Conservation (phyloP, 2,329 filamentous ascomycete species). For the Colletotrichum tofieldiae region DNA sequence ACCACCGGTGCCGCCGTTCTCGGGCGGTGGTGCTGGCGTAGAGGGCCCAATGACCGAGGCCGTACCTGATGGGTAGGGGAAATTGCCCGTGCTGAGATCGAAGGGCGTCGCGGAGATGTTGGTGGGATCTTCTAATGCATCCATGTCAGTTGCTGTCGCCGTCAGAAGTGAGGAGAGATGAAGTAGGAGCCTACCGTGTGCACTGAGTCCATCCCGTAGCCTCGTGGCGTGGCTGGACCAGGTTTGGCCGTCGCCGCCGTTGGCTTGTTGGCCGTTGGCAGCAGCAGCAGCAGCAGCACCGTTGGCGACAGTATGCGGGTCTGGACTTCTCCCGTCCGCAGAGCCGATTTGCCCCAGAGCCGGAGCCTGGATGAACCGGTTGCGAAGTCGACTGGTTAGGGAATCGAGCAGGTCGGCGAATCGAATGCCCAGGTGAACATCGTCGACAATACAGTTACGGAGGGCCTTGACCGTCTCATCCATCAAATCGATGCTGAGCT, state of each 20-base stretch:
- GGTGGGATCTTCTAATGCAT: conserved; percentile 44
- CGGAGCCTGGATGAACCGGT: conserved; percentile 80
- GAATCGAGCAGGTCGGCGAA: conserved; percentile 89
- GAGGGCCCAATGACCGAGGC: conserved; percentile 65
- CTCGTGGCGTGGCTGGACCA: conserved; percentile 56
- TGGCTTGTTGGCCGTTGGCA: conserved; percentile 26
- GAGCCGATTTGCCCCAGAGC: conserved; percentile 59
- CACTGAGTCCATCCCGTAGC: conserved; percentile 58
- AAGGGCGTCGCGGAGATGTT: conserved; percentile 76
- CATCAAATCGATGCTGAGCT: conserved; percentile 82
- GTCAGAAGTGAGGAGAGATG: background rate
- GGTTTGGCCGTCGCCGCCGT: conserved; percentile 35
- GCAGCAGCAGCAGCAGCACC: conserved; percentile 8
- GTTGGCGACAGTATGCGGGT: conserved; percentile 49
- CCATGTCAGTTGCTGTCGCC: conserved; percentile 41
- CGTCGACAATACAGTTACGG: conserved; percentile 85
- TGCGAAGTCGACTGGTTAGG: conserved; percentile 80
- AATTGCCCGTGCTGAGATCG: conserved; percentile 69
- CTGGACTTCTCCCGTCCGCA: conserved; percentile 60
- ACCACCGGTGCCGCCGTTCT: conserved; percentile 46
- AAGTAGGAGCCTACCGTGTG: conserved; percentile 51
- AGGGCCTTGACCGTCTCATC: conserved; percentile 82
- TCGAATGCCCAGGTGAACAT: conserved; percentile 87
- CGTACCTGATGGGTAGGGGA: conserved; percentile 66
- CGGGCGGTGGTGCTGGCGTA: conserved; percentile 62